These are phyloP conservation scores for Euphorbia lathyris DNA, from an alignment of 345 rosid species.

Conservation along the genomic window DNA sequence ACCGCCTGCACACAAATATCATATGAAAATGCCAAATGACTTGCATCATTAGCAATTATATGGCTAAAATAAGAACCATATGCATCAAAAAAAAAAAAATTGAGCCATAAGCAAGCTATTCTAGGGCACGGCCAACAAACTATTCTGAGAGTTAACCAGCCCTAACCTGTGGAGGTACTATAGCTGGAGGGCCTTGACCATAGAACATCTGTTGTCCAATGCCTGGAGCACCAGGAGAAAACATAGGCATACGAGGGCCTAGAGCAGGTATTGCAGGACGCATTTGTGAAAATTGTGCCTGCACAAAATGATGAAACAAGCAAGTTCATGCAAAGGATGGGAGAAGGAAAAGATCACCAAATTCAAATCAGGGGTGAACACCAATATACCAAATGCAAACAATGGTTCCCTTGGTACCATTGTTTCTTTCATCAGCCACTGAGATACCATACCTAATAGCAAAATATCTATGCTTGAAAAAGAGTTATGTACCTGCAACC, in stretches of 20 bases:
- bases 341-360: neutral
- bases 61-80: no score
- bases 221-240: conserved; percentile 27
- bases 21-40: no score
- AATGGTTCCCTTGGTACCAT: neutral
- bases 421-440: neutral
- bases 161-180: conserved; percentile 26
- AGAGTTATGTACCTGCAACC: conserved; percentile 2
- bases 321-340: neutral
- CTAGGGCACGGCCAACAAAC: no score
- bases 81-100: no score
- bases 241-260: conserved; percentile 24
- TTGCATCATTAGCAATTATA: no score
- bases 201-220: conserved; percentile 24
- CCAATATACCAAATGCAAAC: neutral
- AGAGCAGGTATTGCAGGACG: conserved; percentile 24
- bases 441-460: neutral
- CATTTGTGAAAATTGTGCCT: conserved; percentile 33
- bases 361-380: neutral
- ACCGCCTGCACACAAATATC: no score
- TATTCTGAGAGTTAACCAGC: no score
- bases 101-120: neutral
- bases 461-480: neutral
- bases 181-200: conserved; percentile 29
- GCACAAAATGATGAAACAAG: neutral